These are phyloP conservation scores for Citrus unshiu DNA, from an alignment of 345 rosid genomes.

Conservation along the genomic window DNA sequence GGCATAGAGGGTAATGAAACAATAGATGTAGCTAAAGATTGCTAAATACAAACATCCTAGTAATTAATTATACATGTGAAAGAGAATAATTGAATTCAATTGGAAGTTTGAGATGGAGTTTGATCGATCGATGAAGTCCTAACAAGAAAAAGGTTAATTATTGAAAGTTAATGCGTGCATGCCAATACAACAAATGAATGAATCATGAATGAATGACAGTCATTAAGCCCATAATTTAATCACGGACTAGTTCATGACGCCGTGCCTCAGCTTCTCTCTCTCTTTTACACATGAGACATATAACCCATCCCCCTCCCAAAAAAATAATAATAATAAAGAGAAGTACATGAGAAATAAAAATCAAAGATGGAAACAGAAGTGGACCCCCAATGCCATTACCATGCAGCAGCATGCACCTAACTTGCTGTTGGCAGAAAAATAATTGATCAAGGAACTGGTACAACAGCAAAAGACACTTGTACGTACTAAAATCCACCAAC, in stretches of 20 bases:
- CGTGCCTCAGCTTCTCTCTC: too few species aligned
- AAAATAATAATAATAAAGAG: too few species aligned
- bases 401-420: neutral
- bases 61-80: too few species aligned
- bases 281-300: too few species aligned
- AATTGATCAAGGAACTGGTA: neutral
- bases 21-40: neutral
- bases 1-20: neutral
- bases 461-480: slow-evolving; percentile 16
- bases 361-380: neutral
- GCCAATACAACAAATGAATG: neutral
- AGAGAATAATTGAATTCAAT: neutral
- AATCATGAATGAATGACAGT: neutral
- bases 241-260: too few species aligned
- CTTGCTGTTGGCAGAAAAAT: neutral
- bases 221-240: too few species aligned
- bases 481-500: slow-evolving; percentile 12
- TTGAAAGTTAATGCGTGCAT: neutral
- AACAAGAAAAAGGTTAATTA: neutral
- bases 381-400: neutral
- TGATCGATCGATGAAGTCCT: neutral
- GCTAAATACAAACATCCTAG: neutral
- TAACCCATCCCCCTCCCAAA: too few species aligned
- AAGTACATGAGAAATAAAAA: neutral
- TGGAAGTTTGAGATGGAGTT: neutral